These are phyloP conservation scores for Onygenales sp. DNA, from an alignment of 2,329 filamentous ascomycete species.

Conservation along the genomic window DNA sequence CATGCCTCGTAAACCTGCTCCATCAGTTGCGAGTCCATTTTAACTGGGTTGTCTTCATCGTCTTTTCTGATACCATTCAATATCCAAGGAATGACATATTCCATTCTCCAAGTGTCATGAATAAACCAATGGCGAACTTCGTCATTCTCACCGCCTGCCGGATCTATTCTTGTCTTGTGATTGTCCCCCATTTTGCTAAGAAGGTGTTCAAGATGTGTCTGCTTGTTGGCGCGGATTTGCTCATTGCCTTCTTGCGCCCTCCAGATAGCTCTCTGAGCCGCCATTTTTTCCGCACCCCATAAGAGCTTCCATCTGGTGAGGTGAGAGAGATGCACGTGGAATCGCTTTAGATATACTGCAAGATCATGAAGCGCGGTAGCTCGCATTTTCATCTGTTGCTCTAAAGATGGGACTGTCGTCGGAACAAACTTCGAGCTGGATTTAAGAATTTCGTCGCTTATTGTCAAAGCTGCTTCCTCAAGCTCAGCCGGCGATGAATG, in stretches of 20 bases:
- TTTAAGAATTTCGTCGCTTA: constrained; percentile 73
- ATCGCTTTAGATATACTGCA: constrained; percentile 58
- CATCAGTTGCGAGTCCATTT: constrained; percentile 38
- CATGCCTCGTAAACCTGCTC: constrained; percentile 57
- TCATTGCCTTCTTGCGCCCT: constrained; percentile 62
- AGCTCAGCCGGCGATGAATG: constrained; percentile 62
- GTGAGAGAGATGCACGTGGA: constrained; percentile 54
- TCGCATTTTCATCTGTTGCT: constrained; percentile 68
- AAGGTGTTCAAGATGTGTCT: constrained; percentile 63
- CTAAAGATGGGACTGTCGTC: constrained; percentile 63
- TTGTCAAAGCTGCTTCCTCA: constrained; percentile 62
- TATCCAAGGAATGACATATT: constrained; percentile 69
- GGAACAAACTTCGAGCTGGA: constrained; percentile 69
- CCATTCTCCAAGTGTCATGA: constrained; percentile 61
- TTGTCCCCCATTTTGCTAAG: constrained; percentile 67
- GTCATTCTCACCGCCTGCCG: constrained; percentile 62
- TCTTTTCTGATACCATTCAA: constrained; percentile 66
- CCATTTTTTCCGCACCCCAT: constrained; percentile 85
- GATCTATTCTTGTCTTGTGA: constrained; percentile 59
- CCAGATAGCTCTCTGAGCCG: constrained; percentile 72
- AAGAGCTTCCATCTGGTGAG: constrained; percentile 68
- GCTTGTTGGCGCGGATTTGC: constrained; percentile 49
- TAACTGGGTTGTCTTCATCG: constrained; percentile 48
- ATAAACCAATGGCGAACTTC: constrained; percentile 80
- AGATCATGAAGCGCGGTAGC: constrained; percentile 66